Conservation (phyloP, 176 grass and related monocot species). For the Canna indica region DNA sequence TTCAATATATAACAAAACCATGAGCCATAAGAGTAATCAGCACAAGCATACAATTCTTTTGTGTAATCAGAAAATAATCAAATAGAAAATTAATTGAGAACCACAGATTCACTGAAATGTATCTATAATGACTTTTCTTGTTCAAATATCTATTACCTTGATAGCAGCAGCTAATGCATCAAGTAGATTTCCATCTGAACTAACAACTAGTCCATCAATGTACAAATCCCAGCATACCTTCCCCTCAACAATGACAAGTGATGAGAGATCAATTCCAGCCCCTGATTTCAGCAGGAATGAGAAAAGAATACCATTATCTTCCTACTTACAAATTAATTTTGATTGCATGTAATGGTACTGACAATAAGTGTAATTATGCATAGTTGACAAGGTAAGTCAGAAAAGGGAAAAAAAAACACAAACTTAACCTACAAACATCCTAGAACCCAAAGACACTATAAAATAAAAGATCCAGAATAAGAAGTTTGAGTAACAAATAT, state of each 20-base stretch:
- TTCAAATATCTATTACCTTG: conserved; percentile 43
- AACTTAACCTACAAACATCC: too few relatives aligned
- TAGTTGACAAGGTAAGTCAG: background rate
- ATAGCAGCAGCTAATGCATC: conserved; percentile 71
- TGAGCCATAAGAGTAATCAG: background rate
- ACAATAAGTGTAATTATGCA: background rate
- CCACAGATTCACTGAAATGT: background rate
- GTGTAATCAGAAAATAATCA: background rate
- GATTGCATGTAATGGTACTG: background rate
- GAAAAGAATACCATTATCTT: background rate
- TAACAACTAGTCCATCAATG: conserved; percentile 74
- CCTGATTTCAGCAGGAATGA: conserved; percentile 28
- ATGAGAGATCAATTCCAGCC: conserved; percentile 77
- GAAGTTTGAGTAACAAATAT: too few relatives aligned
- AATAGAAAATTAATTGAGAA: background rate
- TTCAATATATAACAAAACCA: too few relatives aligned
- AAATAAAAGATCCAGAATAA: too few relatives aligned
- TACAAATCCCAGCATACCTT: conserved; percentile 92
- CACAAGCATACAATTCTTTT: background rate
- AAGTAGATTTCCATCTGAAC: conserved; percentile 93
- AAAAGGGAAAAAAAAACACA: too few relatives aligned
- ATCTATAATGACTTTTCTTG: background rate
- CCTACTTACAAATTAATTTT: background rate
- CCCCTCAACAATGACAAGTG: conserved; percentile 69
- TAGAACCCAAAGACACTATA: too few relatives aligned